Percentiles rank a stretch among this genome's conserved stretches.
These are phyloP conservation scores for Ceriops decandra DNA, from an alignment of 345 rosid species.

Conservation along the genomic window DNA sequence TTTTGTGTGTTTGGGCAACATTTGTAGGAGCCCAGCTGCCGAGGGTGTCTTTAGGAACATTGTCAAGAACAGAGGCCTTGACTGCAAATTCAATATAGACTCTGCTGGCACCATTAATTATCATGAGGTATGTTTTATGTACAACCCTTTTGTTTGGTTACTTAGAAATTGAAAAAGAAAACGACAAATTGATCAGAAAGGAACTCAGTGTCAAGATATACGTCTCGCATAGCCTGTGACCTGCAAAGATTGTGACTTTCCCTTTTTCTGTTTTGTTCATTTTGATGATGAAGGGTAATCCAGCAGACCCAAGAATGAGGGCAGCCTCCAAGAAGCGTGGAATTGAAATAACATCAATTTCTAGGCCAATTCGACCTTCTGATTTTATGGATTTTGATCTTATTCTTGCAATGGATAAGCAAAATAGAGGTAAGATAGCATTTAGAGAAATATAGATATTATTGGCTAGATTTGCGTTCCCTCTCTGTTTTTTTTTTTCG, in stretches of 20 bases:
- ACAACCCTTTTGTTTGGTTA: background rate
- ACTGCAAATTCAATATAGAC: constrained; percentile 69
- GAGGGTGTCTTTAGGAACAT: constrained; percentile 86
- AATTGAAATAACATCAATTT: constrained; percentile 79
- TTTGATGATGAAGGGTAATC: constrained; percentile 52
- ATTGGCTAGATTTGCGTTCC: background rate
- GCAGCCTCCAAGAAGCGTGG: constrained; percentile 77
- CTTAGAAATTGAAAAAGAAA: background rate
- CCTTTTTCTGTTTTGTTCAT: background rate
- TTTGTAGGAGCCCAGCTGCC: constrained; percentile 95
- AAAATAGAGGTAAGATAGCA: constrained; percentile 50
- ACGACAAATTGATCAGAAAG: background rate
- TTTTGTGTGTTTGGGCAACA: constrained; percentile 89
- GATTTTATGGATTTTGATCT: constrained; percentile 84
- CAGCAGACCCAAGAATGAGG: constrained; percentile 90
- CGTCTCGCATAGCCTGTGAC: background rate
- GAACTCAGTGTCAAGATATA: background rate
- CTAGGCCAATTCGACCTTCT: constrained; percentile 81
- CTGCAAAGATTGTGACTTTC: background rate
- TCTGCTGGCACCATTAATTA: constrained; percentile 88
- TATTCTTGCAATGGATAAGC: constrained; percentile 89
- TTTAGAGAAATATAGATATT: background rate
- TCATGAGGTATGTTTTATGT: constrained; percentile 60
- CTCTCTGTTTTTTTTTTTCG: background rate
- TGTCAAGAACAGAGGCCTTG: constrained; percentile 68